Base-by-base conservation (phyloP, 2,329 filamentous ascomycete species). In the Sporothrix variecibatus region DNA sequence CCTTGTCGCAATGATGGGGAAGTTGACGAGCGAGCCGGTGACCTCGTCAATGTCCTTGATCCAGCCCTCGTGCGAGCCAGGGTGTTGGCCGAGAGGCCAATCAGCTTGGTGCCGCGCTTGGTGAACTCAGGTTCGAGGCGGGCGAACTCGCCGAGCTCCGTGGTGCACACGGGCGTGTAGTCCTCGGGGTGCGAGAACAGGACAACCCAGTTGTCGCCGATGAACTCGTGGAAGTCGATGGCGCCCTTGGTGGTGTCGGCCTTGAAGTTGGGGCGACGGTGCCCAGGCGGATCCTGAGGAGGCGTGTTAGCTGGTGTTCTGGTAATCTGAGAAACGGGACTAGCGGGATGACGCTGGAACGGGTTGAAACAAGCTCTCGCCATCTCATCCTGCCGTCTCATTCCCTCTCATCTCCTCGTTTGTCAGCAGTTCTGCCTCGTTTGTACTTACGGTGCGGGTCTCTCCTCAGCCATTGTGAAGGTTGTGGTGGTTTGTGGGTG, bases 151-250 rank as follows among this genome's bases (percentile, higher is more conserved):
- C 94, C 95, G 76, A 98, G 92, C 86, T 98, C 95, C 72, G 83
- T 98, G 77, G 95, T 98, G 88, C 95, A 98, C 75, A 97, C 95
- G 72, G 95, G 95, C 1, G 95, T 97, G 87, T 93, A 97, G 84
- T 97, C 95, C 83, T 92, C 92, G 2, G 93, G 93, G 85, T 95
- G 93, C 43, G 92, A 94, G 87, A 96, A 95, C 79, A 96, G 87
- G 77, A 96, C 89, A 75, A 92, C 90, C 93, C 93, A 95, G 80
- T 88, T 91, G 86, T 92, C 87, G 80, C 90, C 91, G 77, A 95
- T 88, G 85, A 92, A 95, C 83, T 94, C 87, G 84, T 95, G 92
- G 86, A 95, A 94, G 84, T 94, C 90, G 80, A 95, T 93, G 77
- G 90, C 88, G 79, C 93, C 92, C 78, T 89, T 86, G 75, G 93